Evolutionary conservation across 495 filamentous ascomycete species (phyloP).

Genomic region (Aspergillus baeticus): DNA sequence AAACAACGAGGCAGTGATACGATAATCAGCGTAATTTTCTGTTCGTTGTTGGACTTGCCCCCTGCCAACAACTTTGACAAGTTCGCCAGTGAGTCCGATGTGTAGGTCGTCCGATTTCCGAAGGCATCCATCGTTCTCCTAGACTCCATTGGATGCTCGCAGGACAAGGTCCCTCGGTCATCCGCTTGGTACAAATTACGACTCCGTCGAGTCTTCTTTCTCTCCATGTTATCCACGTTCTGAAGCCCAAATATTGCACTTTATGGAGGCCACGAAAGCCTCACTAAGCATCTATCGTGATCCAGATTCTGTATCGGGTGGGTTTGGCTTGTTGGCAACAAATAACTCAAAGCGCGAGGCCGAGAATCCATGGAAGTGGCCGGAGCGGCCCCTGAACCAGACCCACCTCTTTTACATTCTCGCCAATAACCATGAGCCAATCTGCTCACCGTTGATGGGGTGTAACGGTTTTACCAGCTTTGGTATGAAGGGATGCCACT

Average conservation of each 20-base stretch:
- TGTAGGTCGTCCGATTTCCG: too few species aligned
- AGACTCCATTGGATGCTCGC: too few species aligned
- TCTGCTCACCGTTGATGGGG: background rate
- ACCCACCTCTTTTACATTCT: background rate
- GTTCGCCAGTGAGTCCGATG: too few species aligned
- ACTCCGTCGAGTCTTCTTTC: background rate
- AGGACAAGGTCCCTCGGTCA: too few species aligned
- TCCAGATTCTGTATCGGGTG: background rate
- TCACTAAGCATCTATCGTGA: background rate
- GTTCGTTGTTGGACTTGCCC: too few species aligned
- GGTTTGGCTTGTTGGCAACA: conserved; percentile 14
- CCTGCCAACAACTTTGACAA: background rate
- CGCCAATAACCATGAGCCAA: conserved; percentile 1
- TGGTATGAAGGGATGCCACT: conserved; percentile 22
- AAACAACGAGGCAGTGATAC: background rate
- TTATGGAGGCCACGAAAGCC: background rate
- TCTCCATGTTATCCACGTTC: too few species aligned
- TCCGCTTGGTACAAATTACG: background rate
- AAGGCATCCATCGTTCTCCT: too few species aligned
- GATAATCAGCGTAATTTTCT: too few species aligned
- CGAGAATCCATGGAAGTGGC: conserved; percentile 19
- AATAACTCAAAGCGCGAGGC: conserved; percentile 3
- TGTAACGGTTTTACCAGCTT: background rate
- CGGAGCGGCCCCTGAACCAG: conserved; percentile 22
- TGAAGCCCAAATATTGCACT: too few species aligned